Evolutionary conservation across 139 green algal species (phyloP).

Genomic region (Trebouxia sp.): DNA sequence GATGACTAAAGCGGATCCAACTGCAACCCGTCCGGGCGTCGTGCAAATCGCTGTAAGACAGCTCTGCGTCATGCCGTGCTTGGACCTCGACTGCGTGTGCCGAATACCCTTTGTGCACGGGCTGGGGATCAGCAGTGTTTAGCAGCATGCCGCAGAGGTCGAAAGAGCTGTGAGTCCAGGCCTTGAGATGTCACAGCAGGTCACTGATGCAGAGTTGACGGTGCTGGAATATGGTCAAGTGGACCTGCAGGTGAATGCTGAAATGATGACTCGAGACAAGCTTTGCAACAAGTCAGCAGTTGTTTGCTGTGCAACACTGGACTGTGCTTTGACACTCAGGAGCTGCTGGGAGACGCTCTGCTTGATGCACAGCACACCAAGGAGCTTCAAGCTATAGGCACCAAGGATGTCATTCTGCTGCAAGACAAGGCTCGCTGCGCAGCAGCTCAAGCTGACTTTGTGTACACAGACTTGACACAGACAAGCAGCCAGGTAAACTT

Average conservation of each 20-base stretch:
- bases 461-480: constrained; percentile 7
- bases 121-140: too few relatives aligned
- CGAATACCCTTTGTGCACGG: too few relatives aligned
- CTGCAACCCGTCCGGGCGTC: too few relatives aligned
- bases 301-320: not conserved
- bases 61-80: too few relatives aligned
- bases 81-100: too few relatives aligned
- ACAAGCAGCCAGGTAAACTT: not conserved
- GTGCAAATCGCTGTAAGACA: too few relatives aligned
- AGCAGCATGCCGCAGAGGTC: too few relatives aligned
- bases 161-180: too few relatives aligned
- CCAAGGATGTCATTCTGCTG: not conserved
- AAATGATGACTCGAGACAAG: not conserved
- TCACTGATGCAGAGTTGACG: not conserved
- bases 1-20: too few relatives aligned
- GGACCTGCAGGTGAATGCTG: not conserved
- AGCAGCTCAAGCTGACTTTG: not conserved
- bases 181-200: constrained; percentile 16
- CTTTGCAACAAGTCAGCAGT: not conserved
- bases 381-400: constrained; percentile 2
- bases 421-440: not conserved
- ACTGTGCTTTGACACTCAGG: not conserved
- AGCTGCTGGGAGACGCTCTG: not conserved
- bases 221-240: constrained; percentile 5
- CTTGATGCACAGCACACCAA: not conserved